Conservation (phyloP, 108 stramenopile genomes). For the Mediolabrus comicus region DNA sequence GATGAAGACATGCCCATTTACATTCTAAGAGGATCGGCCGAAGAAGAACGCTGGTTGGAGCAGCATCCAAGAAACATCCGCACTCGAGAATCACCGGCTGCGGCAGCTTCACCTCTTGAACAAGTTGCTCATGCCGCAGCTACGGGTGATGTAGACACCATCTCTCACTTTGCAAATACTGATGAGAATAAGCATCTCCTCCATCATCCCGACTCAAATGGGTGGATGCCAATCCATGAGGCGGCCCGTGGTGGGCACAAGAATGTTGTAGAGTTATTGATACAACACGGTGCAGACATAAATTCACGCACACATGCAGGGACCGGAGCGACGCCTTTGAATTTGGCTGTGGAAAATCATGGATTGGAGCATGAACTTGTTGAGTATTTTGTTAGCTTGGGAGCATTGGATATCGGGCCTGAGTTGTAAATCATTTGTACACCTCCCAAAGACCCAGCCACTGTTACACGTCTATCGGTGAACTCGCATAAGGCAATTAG, state of each 20-base stretch:
- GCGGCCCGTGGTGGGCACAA: conserved; percentile 29
- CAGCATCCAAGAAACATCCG: conserved; percentile 8
- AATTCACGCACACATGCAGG: conserved; percentile 37
- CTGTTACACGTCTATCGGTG: too few species aligned
- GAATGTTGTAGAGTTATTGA: conserved; percentile 18
- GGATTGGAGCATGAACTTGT: conserved; percentile 11
- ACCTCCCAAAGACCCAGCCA: too few species aligned
- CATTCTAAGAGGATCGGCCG: conserved; percentile 30
- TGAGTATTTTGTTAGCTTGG: neutral
- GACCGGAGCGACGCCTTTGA: conserved; percentile 25
- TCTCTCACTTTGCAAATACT: conserved; percentile 11
- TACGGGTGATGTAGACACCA: conserved; percentile 31
- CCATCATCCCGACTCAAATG: conserved; percentile 36
- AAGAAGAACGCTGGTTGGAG: conserved; percentile 31
- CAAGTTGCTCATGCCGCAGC: conserved; percentile 35
- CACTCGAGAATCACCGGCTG: conserved; percentile 30
- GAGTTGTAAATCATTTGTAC: neutral
- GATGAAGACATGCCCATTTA: conserved; percentile 38
- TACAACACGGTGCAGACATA: conserved; percentile 30
- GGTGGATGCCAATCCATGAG: conserved; percentile 48
- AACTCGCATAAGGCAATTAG: too few species aligned
- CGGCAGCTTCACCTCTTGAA: conserved; percentile 31
- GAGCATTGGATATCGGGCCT: neutral
- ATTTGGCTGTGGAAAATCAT: conserved; percentile 32
- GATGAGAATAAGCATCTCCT: conserved; percentile 28